phyloP scores from a whole-genome alignment of 495 filamentous ascomycete genomes.

The Acidomyces sp. region DNA sequence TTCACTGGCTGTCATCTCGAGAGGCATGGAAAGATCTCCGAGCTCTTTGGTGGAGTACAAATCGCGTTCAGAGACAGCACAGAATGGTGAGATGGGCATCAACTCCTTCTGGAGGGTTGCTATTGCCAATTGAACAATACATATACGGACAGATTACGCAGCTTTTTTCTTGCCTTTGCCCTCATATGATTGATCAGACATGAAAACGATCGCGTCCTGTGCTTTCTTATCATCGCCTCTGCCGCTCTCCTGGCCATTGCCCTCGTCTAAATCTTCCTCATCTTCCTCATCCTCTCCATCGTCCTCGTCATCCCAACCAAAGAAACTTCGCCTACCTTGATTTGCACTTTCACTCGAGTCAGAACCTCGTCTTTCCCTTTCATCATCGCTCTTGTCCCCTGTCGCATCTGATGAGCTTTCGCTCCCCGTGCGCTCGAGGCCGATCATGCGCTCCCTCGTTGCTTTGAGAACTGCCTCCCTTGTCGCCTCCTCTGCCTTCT shows the following conservation, averaged over 20 bases:
- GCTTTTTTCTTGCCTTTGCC: slow-evolving; percentile 24
- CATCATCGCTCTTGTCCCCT: slow-evolving; percentile 36
- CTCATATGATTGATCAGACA: slow-evolving; percentile 4
- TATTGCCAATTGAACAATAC: neutral
- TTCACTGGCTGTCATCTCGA: no score
- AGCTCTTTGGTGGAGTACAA: no score
- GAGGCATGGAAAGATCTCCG: no score
- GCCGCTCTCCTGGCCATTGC: no score
- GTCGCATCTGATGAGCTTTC: slow-evolving; percentile 33
- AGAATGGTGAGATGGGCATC: no score
- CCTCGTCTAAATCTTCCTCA: slow-evolving; percentile 7
- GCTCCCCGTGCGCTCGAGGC: slow-evolving; percentile 21
- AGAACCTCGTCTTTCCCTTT: slow-evolving; percentile 23
- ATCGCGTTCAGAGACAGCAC: no score
- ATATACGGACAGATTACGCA: neutral
- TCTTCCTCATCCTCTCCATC: slow-evolving; percentile 50
- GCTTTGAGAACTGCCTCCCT: slow-evolving; percentile 69
- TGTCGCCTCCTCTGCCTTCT: slow-evolving; percentile 68
- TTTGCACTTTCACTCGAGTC: slow-evolving; percentile 20
- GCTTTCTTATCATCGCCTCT: no score
- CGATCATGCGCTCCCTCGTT: slow-evolving; percentile 50
- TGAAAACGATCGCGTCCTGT: slow-evolving; percentile 17
- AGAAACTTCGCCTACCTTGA: slow-evolving; percentile 41
- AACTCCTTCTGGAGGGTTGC: no score
- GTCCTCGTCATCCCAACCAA: slow-evolving; percentile 85